Evolutionary conservation across 306 rosid species (phyloP), one percentile per base, ranked within the genome.

Genomic region (Vigna nakashimae): DNA sequence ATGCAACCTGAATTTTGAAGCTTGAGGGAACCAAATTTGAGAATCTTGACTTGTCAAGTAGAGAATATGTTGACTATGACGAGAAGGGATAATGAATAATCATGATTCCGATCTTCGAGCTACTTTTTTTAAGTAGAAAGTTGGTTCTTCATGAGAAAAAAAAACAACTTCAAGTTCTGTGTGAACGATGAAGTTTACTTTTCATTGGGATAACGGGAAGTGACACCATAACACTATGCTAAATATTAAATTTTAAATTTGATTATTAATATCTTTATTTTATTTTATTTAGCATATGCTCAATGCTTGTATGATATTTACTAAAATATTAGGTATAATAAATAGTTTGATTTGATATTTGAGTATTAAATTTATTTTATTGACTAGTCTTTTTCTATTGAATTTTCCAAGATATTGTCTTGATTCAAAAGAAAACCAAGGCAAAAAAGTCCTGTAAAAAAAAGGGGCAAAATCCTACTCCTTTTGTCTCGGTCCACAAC

Each of bases 1-100:
- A 43, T 58, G 64, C 45, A 20, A 46, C 34, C 49, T 85, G 81
- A 36, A 32, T 73, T 65, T 51, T 70, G 80, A 79, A 94, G 97
- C 56, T 87, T 65, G 84, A 75, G 60, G 97, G 97, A 60, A 92
- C 97, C 56, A 88, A 80, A 63, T 95, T 92, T 85, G 91, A 88
- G 50, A 48, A 87, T 48, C 83, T 92, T 26, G 99, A 95, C 88
- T 64, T 95, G 84, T 89, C 93, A n/a, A 89, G 73, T 53, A 91
- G 86, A 50, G 96, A 95, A 6, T 92, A 65, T 63, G 84, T 86
- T n/a, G 99, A 91, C 64, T 95, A 92, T 71, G 93, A 83, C 80
- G 99, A 91, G 91, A 91, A 92, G 88, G 97, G 98, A 75, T 91
- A 87, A 84, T 89, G 85, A 70, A 92, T 96, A 1, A 97, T 89